Base-by-base conservation (phyloP, 2,329 filamentous ascomycete species). In the Amauroascus verrucosus region DNA sequence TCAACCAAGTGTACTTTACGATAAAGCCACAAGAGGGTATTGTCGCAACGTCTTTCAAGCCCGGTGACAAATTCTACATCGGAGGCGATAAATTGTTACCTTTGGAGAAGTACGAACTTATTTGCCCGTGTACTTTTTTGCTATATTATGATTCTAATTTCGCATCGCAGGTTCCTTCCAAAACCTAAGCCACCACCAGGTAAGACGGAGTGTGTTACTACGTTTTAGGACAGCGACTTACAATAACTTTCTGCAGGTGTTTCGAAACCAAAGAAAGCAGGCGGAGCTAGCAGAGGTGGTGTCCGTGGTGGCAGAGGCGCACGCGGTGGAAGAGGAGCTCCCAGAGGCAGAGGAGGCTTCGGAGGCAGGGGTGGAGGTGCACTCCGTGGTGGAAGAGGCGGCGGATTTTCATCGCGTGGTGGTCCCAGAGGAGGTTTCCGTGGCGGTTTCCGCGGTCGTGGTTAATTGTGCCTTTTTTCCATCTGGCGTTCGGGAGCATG, bases 1-100 rank as follows among this genome's bases (percentile, higher is more conserved):
- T 98, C 73, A 97, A 95, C 79, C 86, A 96, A 73, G 88, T 97
- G 65, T 95, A 86, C 78, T 98, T 98, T 79, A 97, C 91, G 65
- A 86, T 98, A 72, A 97, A 97, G 77, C 90, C 91, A 52, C 84
- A 88, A 69, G 91, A 97, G 70, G 93, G 93, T 64, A 97, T 98
- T 70, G 86, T 95, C 72, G 89, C 93, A 58, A 82, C 84, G 56
- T 93, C 86, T 38, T 98, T 97, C 83, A 95, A 96, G 77, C 75
- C 84, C 58, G 93, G 93, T 68, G 93, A 97, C 78, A 95, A 94
- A 76, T 94, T 98, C 75, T 98, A 84, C 77, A 95, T 97, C 67
- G 87, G 85, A 63, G 81, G 84, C 65, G 93, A 97, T 75, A 98
- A 96, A 78, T 82, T 96, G 50, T 78, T 98, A 57, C 91, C 93